Base-by-base conservation (phyloP, 1,284 basidiomycete genomes). In the Melampsora occidentalis region DNA sequence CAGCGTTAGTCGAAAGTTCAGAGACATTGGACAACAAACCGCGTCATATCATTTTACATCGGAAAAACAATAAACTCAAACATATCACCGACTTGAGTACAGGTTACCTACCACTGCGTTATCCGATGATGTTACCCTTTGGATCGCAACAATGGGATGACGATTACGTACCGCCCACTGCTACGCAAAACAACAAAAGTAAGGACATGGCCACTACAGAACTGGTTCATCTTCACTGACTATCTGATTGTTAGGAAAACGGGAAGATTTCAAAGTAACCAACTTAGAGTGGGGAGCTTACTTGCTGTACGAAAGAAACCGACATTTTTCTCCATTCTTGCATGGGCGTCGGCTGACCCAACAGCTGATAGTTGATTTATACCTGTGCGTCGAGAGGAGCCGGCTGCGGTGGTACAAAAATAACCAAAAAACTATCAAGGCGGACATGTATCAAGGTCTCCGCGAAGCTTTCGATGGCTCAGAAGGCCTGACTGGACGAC, bases 351-450 rank as follows among this genome's bases (percentile, higher is more conserved):
- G n/a, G 10, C 39, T 71, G 9, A 16, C 18, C 1, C 69, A 71
- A 31, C 57, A 71, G 25, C n/a, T 71, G 2, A 5, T 71, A 1
- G 59, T 71, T 5, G 69, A 71, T 42, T 22, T 71, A 59, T 71
- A 71, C 16, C 28, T 48, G 12, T 71, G 57, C 28, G 28, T 71
- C 0, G 61, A 71, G 20, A 5, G 20, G 6, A 46, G 35, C 3
- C 25, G 61, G 1, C 28, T 71, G 9, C 39, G 33, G 12, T 71
- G n/a, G 9, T 20, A 49, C 5, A 39, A 20, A 46, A 25, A 48
- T 4, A 12, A 62, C 31, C 70, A 71, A 35, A 28, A 28, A 2
- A 18, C 16, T 1, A 16, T 71, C 5, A 71, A 63, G 18, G 35
- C 33, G 22, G 35, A 62, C 16, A 5, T 48, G 20, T 71, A 71